Conservation (phyloP, 2,329 filamentous ascomycete species). For the Pseudopyricularia cyperi region DNA sequence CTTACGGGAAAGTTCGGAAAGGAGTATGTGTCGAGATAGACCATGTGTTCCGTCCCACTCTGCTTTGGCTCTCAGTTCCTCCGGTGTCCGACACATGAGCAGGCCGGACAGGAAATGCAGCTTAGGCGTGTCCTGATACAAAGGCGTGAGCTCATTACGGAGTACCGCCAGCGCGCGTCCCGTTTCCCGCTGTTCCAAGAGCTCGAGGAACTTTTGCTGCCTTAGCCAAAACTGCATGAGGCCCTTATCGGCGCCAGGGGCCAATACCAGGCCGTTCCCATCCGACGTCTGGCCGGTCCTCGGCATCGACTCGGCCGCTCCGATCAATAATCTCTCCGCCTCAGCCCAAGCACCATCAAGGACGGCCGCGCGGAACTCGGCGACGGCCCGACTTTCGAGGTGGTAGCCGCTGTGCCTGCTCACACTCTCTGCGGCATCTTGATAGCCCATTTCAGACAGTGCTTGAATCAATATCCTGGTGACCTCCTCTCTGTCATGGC, state of each 20-base stretch:
- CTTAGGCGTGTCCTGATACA: conserved; percentile 65
- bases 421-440: conserved; percentile 59
- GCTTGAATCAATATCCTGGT: conserved; percentile 88
- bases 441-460: conserved; percentile 77
- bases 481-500: conserved; percentile 85
- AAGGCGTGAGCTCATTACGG: conserved; percentile 72
- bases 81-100: conserved; percentile 73
- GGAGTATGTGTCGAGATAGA: conserved; percentile 57
- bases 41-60: conserved; percentile 75
- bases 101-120: conserved; percentile 78
- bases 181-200: conserved; percentile 66
- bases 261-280: conserved; percentile 54
- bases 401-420: conserved; percentile 75
- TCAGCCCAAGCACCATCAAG: conserved; percentile 69
- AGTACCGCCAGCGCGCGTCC: conserved; percentile 68
- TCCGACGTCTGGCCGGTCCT: conserved; percentile 8
- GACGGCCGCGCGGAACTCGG: conserved; percentile 73
- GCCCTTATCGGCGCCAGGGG: conserved; percentile 60
- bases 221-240: conserved; percentile 80
- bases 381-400: conserved; percentile 73
- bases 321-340: conserved; percentile 71
- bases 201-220: conserved; percentile 89
- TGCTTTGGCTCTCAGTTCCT: conserved; percentile 64
- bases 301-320: conserved; percentile 19
- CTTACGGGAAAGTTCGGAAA: conserved; percentile 73